Evolutionary conservation across 2,329 filamentous ascomycete genomes (phyloP), one percentile per base, ranked within the genome.

Genomic region (Thelonectria discophora): DNA sequence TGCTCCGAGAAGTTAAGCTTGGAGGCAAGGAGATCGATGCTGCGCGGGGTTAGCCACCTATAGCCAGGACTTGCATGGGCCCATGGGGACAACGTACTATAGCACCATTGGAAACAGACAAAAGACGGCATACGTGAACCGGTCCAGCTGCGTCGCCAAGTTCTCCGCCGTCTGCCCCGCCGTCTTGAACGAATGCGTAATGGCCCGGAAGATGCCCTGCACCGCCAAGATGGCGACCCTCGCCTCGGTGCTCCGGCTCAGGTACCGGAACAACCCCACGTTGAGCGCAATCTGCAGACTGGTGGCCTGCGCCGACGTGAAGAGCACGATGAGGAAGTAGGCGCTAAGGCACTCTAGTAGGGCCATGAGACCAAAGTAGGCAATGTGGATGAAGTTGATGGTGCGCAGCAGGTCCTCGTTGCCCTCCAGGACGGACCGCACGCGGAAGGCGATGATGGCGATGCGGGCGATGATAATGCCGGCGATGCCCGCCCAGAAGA

Each of bases 401-500:
- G 69, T 66, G n/a, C 39, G 30, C 13, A 34, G 58, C n/a, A 17
- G 42, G 43, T 74, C 73, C 2, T 69, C 55, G 4, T 54, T 56
- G 10, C 58, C 50, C 37, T 65, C 60, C 7, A 75, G 18, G 12
- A 78, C 72, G 48, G 68, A 69, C n/a, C 62, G 63, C 15, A 73
- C 65, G 11, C 78, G 71, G 11, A 67, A 70, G 17, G 69, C 63
- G n/a, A 74, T 61, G 51, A 80, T 78, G 24, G 65, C 58, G 12
- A 80, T 68, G 56, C 85, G 82, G 43, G 87, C 80, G 1, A 80
- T 72, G 9, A 75, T 69, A 37, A 87, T 83, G 17, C 85, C 75
- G 1, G 79, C 75, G 39, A 88, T 74, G 58, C 88, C 84, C 1
- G 80, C 82, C 58, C 85, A 87, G 65, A 88, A 83, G 5, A 88